A percentile compares a stretch with the other conserved stretches of the same genome.
phyloP scores from a whole-genome alignment of 2,329 filamentous ascomycete genomes.

The Xylaria sp. region DNA sequence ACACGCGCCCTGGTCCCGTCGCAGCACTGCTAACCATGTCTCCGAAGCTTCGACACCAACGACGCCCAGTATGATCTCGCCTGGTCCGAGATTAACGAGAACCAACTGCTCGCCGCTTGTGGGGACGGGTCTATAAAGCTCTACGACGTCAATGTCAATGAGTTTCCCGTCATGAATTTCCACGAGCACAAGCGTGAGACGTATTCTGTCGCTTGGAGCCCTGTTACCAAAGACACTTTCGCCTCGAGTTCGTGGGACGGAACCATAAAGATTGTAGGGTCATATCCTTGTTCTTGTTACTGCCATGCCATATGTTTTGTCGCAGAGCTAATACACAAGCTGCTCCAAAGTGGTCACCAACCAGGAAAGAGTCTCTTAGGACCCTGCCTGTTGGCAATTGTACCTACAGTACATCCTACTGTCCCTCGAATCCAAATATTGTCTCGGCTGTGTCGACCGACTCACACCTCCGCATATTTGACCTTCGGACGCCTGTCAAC shows the following conservation, averaged over 20 bases:
- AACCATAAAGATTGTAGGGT: slow-evolving; percentile 82
- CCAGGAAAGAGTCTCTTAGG: slow-evolving; percentile 75
- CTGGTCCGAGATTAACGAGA: slow-evolving; percentile 97
- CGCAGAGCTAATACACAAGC: slow-evolving; percentile 21
- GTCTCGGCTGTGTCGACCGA: slow-evolving; percentile 90
- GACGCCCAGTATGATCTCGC: slow-evolving; percentile 94
- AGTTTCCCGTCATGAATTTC: slow-evolving; percentile 92
- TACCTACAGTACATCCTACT: slow-evolving; percentile 93
- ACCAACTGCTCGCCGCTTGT: slow-evolving; percentile 87
- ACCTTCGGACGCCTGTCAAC: slow-evolving; percentile 85
- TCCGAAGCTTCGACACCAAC: slow-evolving; percentile 89
- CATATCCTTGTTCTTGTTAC: neutral
- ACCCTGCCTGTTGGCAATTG: slow-evolving; percentile 93
- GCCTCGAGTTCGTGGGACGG: slow-evolving; percentile 95
- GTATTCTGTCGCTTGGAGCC: slow-evolving; percentile 92
- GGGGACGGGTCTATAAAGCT: slow-evolving; percentile 96
- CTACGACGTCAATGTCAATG: slow-evolving; percentile 81
- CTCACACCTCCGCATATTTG: slow-evolving; percentile 88
- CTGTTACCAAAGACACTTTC: slow-evolving; percentile 90
- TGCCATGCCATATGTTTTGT: neutral
- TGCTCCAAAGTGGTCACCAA: slow-evolving; percentile 80
- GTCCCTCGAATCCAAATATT: slow-evolving; percentile 84
- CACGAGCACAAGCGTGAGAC: slow-evolving; percentile 94
- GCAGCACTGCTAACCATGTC: slow-evolving; percentile 23
- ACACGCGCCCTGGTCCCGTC: neutral